Evolutionary conservation across 1,139 yeast species (phyloP), one percentile per base, ranked within the genome.

Genomic region (Scheffersomyces cryptocercus): DNA sequence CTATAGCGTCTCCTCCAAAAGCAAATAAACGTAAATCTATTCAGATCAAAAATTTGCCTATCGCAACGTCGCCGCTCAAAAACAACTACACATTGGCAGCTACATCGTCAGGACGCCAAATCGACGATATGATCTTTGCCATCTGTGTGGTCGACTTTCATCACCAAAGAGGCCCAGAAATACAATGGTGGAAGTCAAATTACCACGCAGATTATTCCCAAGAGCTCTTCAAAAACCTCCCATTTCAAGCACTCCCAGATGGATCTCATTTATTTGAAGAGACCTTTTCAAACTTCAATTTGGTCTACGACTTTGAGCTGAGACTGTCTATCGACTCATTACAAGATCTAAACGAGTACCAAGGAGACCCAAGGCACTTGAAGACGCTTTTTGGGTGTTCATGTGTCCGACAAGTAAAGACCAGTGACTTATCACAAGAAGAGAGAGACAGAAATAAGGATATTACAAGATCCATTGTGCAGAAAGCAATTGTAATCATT

Each of bases 171-270:
- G 99, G 99, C 0, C 99, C 99, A 0, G 98, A 93, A 60, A 83
- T 93, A 14, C 97, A 91, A 63, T 89, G 88, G 70, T 88, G 97
- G 90, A 75, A 82, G 39, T 90, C 95, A 14, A 80, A 84, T 45
- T 81, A 82, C 41, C 67, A 67, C 36, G 62, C 65, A 1, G 61
- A 61, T 5, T 63, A 70, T 44, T 53, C 65, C 13, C 62, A 77
- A 0, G 60, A 67, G 7, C 66, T 86, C 16, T 93, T 97, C 89
- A 89, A 93, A n/a, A 84, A 86, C 56, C 67, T 93, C 37, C 95
- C 98, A 3, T 93, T 93, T 59, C 97, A 91, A 60, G 96, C 97
- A 3, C 70, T 93, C 30, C 99, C 99, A 0, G 99, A 93, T 64
- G 99, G 99, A 1, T 85, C 95, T 2, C 99, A 93, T 63, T 81